Evolutionary conservation across 2,329 filamentous ascomycete genomes (phyloP), one percentile per base, ranked within the genome.

Genomic region (Penicillium olsonii): DNA sequence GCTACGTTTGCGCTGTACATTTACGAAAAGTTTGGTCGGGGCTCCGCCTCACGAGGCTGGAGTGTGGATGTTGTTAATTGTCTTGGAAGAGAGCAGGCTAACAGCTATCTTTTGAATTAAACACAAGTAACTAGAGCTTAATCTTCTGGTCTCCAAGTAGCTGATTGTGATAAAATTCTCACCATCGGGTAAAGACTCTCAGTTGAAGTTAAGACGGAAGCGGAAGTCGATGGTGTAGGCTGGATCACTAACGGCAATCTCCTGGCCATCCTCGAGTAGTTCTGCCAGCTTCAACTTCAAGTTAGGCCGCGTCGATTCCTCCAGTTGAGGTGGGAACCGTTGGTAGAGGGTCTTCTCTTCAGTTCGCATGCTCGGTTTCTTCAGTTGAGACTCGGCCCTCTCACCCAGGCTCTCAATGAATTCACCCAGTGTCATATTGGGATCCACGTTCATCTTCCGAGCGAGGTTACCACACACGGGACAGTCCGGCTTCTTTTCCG

Each of bases 401-500:
- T 88, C 83, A 2, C 89, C 88, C 37, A 99, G 78, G 29, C 85
- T 87, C 41, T 95, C 91, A 20, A 97, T 82, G 50, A 97, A 88
- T 26, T 95, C 90, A 59, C 87, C 82, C 29, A 99, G 77, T 0
- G 90, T 95, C 65, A 78, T 78, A 35, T 83, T 80, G 0, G 87
- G 81, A 62, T 91, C 82, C 19, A 95, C 82, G 2, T 81, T 74
- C 12, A 97, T 78, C 20, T 87, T 86, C 44, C 90, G 87, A 4
- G 94, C 85, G 50, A 90, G 74, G 45, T 90, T 88, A 15, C 92
- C 92, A 66, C 94, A 99, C 6, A 97, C 94, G 2, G 94, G 91
- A 58, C 94, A 99, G 71, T 97, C 94, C 14, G 87, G 82, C 71
- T 96, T 97, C 76, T 88, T 90, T 73, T 96, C 87, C 64, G 96